A percentile compares a stretch with the other conserved stretches of the same genome.
These are phyloP conservation scores for Rhodotorula babjevae DNA, from an alignment of 768 basidiomycete species.

Conservation along the genomic window DNA sequence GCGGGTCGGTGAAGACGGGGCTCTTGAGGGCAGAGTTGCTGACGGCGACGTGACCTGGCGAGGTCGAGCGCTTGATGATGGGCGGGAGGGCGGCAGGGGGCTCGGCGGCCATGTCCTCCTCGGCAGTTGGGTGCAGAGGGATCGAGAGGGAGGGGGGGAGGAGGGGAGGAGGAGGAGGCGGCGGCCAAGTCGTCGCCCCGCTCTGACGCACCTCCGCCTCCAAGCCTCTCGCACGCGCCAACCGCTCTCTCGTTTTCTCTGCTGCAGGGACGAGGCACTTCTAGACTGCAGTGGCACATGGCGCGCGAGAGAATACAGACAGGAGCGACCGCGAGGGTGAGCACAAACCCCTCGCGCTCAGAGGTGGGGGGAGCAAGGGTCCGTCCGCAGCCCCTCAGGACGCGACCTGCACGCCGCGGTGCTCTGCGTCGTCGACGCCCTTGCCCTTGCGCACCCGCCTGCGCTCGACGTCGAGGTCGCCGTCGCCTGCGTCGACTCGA, in stretches of 20 bases:
- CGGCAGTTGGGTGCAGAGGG: neutral
- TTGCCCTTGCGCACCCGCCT: slow-evolving; percentile 27
- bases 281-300: too few species aligned
- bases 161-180: too few species aligned
- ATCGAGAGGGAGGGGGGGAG: neutral
- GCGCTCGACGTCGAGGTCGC: slow-evolving; percentile 11
- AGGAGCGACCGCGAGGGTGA: too few species aligned
- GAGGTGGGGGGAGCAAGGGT: neutral
- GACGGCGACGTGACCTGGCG: neutral
- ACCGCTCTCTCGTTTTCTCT: too few species aligned
- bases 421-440: slow-evolving; percentile 4
- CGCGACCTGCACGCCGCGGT: neutral
- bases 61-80: slow-evolving; percentile 27
- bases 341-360: too few species aligned
- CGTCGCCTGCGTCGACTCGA: neutral
- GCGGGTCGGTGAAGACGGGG: slow-evolving; percentile 10
- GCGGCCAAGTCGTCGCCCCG: too few species aligned
- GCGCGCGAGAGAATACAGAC: too few species aligned
- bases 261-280: too few species aligned
- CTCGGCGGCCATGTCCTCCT: neutral
- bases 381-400: too few species aligned
- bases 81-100: slow-evolving; percentile 3
- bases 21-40: slow-evolving; percentile 2
- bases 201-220: too few species aligned
- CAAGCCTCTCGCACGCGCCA: too few species aligned